Base-by-base conservation (phyloP, 2,329 filamentous ascomycete genomes). In the Fusarium euwallaceae region DNA sequence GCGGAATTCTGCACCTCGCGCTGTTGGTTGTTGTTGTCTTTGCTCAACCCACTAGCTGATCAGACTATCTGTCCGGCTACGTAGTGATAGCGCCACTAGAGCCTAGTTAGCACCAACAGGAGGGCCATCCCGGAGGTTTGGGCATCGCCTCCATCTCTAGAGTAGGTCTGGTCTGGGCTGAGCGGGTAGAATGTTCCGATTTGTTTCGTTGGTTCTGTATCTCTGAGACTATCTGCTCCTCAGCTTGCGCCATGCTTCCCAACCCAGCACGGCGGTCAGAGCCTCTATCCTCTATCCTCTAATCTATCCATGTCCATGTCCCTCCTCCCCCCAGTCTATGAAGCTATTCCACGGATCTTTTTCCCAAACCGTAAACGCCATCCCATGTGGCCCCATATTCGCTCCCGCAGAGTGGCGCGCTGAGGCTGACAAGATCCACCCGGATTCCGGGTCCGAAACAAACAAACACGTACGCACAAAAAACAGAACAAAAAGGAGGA, bases 361-460 rank as follows among this genome's bases (percentile, higher is more conserved):
- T 51, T 29, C 55, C 64, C 36, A 63, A 58, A 53, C 20, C 61
- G 37, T 60, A 27, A 56, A 71, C 41, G 56, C 61, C 67, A 27
- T 53, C 60, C 59, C 20, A 59, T 55, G n/a, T 39, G 27, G 22
- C 48, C 67, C n/a, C 53, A 43, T 22, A 36, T 20, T 55, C 41
- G 32, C 22, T 32, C 16, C 27, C 45, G 12, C 37, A 32, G 10
- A 39, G 56, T n/a, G 27, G 39, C 17, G 34, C 27, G 34, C 27
- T 20, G 34, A 29, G 61, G 45, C 56, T 37, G 45, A 9, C 51
- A 60, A 36, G 17, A 29, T 45, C 27, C 39, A 24, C 16, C 37
- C 37, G 27, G 34, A 39, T 24, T 63, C 48, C 6, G 48, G 27
- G 48, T 24, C 51, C 36, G 43, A 36, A 60, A 60, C 17, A 34